Percentiles rank a stretch among this genome's conserved stretches.
phyloP scores from a whole-genome alignment of 306 rosid species.

The Casuarina glauca region DNA sequence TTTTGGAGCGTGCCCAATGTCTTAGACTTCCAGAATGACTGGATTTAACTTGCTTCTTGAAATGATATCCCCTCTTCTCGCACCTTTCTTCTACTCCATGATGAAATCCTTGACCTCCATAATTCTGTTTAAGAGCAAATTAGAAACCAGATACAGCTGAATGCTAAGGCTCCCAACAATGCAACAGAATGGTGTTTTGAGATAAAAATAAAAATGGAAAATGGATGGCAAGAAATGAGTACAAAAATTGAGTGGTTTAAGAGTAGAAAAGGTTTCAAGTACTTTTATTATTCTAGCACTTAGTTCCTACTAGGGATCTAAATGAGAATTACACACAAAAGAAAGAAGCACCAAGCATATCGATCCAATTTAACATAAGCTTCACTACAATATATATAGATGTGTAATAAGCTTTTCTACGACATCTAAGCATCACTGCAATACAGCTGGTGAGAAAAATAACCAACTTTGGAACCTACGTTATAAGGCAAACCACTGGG shows the following conservation, averaged over 20 bases:
- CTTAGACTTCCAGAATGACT: conserved; percentile 39
- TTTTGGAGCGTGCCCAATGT: conserved; percentile 54
- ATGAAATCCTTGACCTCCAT: conserved; percentile 27
- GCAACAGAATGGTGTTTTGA: background rate
- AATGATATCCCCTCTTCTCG: conserved; percentile 25
- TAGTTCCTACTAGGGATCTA: background rate
- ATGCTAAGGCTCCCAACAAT: background rate
- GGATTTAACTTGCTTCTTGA: conserved; percentile 37
- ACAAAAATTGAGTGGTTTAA: background rate
- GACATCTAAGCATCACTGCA: background rate
- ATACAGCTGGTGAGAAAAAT: conserved; percentile 5
- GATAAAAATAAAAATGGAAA: background rate
- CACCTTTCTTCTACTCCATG: conserved; percentile 26
- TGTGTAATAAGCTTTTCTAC: background rate
- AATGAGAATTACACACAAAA: conserved; percentile 8
- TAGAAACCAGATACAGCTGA: background rate
- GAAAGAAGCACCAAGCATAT: background rate
- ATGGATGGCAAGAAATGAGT: background rate
- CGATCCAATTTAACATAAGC: background rate
- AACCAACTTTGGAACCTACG: background rate
- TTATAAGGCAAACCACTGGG: background rate
- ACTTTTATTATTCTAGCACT: background rate
- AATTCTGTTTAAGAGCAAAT: conserved; percentile 22
- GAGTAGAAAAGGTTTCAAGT: background rate
- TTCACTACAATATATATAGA: conserved; percentile 5